phyloP scores from a whole-genome alignment of 768 basidiomycete species.

The Omphalotus guepiniiformis region DNA sequence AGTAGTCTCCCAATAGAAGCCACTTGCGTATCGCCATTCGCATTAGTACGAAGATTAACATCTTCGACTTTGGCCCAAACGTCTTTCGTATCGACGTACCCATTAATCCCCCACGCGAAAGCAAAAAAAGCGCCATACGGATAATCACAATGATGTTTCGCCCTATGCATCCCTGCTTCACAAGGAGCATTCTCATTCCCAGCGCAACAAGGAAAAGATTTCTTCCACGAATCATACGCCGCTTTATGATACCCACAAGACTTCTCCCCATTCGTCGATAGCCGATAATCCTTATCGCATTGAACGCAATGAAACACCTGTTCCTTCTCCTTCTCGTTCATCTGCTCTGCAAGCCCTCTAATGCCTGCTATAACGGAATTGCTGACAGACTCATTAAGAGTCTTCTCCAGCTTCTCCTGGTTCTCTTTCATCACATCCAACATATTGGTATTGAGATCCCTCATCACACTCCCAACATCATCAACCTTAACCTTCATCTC shows the following conservation, averaged over 20 bases:
- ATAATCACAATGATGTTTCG: slow-evolving; percentile 38
- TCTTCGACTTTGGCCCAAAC: slow-evolving; percentile 31
- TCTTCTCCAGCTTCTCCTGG: slow-evolving; percentile 25
- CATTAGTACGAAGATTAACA: slow-evolving; percentile 30
- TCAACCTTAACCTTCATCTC: slow-evolving; percentile 33
- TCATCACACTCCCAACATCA: slow-evolving; percentile 37
- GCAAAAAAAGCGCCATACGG: slow-evolving; percentile 36
- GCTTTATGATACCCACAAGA: slow-evolving; percentile 36
- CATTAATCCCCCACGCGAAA: slow-evolving; percentile 25
- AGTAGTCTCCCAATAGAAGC: slow-evolving; percentile 28
- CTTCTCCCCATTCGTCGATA: slow-evolving; percentile 32
- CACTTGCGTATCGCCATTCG: slow-evolving; percentile 21
- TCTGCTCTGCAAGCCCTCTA: slow-evolving; percentile 29
- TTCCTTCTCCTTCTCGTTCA: slow-evolving; percentile 30
- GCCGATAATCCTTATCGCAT: slow-evolving; percentile 33
- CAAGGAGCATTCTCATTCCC: slow-evolving; percentile 31
- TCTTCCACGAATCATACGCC: slow-evolving; percentile 30
- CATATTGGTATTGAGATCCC: slow-evolving; percentile 32
- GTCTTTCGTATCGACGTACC: slow-evolving; percentile 30
- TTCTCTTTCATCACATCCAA: slow-evolving; percentile 30
- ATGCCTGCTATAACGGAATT: slow-evolving; percentile 32
- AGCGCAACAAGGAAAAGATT: slow-evolving; percentile 33
- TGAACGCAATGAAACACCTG: slow-evolving; percentile 35
- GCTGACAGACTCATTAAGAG: slow-evolving; percentile 28
- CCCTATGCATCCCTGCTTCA: slow-evolving; percentile 29